Evolutionary conservation across 495 filamentous ascomycete genomes (phyloP).

Genomic region (Podospora pseudopauciseta): DNA sequence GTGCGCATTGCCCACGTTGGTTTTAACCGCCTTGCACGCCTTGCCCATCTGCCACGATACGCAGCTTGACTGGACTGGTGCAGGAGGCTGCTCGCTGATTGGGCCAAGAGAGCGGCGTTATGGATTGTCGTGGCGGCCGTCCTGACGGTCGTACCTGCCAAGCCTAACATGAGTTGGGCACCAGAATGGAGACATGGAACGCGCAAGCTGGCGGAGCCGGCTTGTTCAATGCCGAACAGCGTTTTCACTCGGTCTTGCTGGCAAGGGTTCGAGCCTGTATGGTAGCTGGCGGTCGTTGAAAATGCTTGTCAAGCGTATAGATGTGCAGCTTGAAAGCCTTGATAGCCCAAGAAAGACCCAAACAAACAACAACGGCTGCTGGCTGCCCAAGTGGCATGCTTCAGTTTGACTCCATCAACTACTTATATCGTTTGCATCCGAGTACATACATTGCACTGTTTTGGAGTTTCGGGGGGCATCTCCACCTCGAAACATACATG

Average conservation of each 20-base stretch:
- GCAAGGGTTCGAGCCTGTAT: neutral
- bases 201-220: neutral
- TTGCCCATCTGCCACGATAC: neutral
- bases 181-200: neutral
- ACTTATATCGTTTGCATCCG: neutral
- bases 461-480: neutral
- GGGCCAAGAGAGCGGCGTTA: neutral
- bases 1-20: neutral
- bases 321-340: neutral
- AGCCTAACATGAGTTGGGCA: neutral
- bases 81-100: neutral
- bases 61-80: neutral
- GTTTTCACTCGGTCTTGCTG: neutral
- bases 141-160: neutral
- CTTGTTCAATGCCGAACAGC: neutral
- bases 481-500: neutral
- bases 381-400: neutral
- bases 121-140: neutral
- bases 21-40: neutral
- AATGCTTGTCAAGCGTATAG: neutral
- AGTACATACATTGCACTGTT: neutral
- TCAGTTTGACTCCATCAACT: neutral
- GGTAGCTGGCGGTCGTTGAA: neutral
- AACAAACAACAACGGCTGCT: neutral
- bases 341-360: neutral